Percentiles rank a stretch among this genome's conserved stretches.
phyloP scores from a whole-genome alignment of 148 eudicot species.

The Heliosperma pusillum region DNA sequence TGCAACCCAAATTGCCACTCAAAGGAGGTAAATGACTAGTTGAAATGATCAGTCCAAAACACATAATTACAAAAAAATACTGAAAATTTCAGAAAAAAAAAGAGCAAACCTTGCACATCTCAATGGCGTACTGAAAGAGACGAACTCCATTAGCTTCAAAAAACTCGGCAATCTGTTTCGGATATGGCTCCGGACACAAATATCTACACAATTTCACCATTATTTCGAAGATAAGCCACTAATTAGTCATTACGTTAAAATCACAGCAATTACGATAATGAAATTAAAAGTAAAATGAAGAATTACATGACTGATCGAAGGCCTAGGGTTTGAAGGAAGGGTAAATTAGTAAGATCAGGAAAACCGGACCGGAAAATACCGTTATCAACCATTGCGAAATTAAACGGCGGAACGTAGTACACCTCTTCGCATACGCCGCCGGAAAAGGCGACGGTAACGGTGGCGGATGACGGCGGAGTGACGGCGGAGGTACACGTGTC shows the following conservation, averaged over 20 bases:
- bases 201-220: conserved; percentile 28
- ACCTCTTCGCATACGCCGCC: conserved; percentile 18
- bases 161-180: conserved; percentile 33
- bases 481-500: not conserved
- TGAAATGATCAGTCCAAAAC: conserved; percentile 17
- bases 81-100: not conserved
- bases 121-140: conserved; percentile 42
- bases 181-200: conserved; percentile 49
- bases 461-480: not conserved
- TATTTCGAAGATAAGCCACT: not conserved
- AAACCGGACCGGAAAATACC: conserved; percentile 46
- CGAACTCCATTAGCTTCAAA: conserved; percentile 40
- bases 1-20: no score
- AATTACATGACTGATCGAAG: conserved; percentile 44
- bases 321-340: conserved; percentile 46
- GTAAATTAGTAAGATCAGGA: conserved; percentile 37
- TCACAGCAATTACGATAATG: not conserved
- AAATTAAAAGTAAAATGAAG: not conserved
- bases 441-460: not conserved
- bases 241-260: not conserved
- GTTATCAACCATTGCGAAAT: conserved; percentile 47
- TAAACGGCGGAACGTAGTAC: conserved; percentile 39
- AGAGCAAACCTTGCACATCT: conserved; percentile 45
- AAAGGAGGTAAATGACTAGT: not conserved
- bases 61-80: not conserved